Base-by-base conservation (phyloP, 148 eudicot species). In the Chenopodium quinoa region DNA sequence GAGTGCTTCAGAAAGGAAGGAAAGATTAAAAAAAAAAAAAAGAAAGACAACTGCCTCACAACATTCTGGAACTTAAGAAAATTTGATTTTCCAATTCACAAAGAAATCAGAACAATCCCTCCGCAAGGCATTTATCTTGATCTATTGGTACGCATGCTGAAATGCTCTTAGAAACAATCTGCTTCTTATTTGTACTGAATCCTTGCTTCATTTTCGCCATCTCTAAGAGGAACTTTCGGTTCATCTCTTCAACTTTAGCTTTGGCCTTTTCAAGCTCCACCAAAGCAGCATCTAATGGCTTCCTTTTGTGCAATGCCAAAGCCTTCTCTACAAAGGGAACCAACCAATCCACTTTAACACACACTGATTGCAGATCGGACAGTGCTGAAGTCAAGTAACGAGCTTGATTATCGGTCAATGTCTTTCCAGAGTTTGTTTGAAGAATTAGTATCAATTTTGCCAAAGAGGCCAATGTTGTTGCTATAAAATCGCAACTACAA, bases 281-380 rank as follows among this genome's bases (percentile, higher is more conserved):
- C 40, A 75, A 58, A 23, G 34, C 19, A 52, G 62, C 31, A 19
- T 23, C 19, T 9, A 75, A 14, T 25, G 12, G 79, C 50, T 76
- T 58, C 16, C 25, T 76, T 52, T 60, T 76, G 48, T 76, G 48
- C 32, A 37, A 7, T 37, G 16, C 29, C 48, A 76, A 8, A 27
- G 69, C 79, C 31, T 76, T 76, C 25, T 76, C 68, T 27, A 76
- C 69, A 37, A n/a, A 60, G 4, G 69, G 79, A 56, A 22, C 50
- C 25, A 76, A 37, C 79, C 79, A 76, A n/a, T 76, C 63, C 5
- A 76, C 47, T 20, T 76, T n/a, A 2, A 76, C 8, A 16, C 14
- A 50, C 68, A 76, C 62, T 10, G 1, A 37, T 20, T 34, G 79
- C 12, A 76, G 68, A 27, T 76, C 79, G 22, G 68, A 76, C 5